Evolutionary conservation across 2,329 filamentous ascomycete species (phyloP), one percentile per base, ranked within the genome.

Genomic region (Nothopassalora personata): DNA sequence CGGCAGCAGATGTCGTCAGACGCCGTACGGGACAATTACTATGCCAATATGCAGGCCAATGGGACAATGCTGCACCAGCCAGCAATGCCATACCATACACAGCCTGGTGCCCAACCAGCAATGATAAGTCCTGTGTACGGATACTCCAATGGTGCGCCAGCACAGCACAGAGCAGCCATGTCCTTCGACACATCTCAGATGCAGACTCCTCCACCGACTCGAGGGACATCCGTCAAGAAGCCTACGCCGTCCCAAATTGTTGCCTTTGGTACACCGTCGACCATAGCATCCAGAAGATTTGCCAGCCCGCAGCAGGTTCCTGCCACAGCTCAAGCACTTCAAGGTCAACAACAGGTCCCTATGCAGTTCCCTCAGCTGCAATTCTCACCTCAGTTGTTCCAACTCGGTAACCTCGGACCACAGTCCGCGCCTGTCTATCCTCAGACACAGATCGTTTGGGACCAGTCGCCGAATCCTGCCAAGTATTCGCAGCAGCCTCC

Each of bases 181-280:
- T 57, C 62, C 1, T 68, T 67, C 50, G 66, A 66, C 46, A 78
- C 68, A 13, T 74, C 73, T 23, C 49, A 31, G 28, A 51, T 85
- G 76, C 83, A 86, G 71, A 86, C 83, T 11, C 83, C 83, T 34
- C 83, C 83, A 52, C 83, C 83, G 2, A 85, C 83, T 28, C 78
- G 83, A 71, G 82, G 78, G 61, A 74, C 76, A 54, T 77, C 81
- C 18, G 81, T 79, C 5, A 77, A 79, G 67, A 78, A 81, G 63
- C 77, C 74, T 33, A 65, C 71, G 53, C 64, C 72, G 52, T 69
- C 71, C 51, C 72, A 75, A 43, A 66, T 71, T 39, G 74, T 76
- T 13, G 75, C 77, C 18, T 74, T 77, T 61, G 72, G 73, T 34
- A 75, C 76, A 54, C 74, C 76, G 27, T 71, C 71, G 0, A 72